Percentiles rank a stretch among this genome's conserved stretches.
These are phyloP conservation scores for Flaveria linearis DNA, from an alignment of 129 eudicot species.

Conservation along the genomic window DNA sequence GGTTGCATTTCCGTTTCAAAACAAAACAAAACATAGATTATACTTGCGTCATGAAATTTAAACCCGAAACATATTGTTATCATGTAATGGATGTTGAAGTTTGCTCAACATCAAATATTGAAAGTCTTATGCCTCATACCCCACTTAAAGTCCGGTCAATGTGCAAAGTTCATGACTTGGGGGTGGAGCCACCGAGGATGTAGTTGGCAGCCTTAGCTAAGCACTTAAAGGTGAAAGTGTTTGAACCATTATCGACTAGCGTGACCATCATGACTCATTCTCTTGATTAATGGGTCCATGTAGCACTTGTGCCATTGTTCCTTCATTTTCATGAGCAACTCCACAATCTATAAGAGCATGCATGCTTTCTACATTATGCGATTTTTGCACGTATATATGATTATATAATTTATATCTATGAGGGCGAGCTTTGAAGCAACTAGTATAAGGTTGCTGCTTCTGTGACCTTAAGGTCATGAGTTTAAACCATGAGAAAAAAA, in stretches of 20 bases:
- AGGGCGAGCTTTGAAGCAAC: too few relatives aligned
- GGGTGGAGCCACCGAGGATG: constrained; percentile 11
- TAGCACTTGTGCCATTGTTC: constrained; percentile 10
- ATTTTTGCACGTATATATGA: constrained; percentile 1
- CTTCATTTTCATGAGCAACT: constrained; percentile 15
- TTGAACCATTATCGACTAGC: constrained; percentile 1
- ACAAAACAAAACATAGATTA: too few relatives aligned
- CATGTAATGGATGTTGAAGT: too few relatives aligned
- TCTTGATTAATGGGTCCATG: constrained; percentile 16
- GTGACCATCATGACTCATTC: constrained; percentile 8
- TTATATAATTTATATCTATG: neutral
- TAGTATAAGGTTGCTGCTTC: too few relatives aligned
- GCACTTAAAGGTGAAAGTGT: constrained; percentile 8
- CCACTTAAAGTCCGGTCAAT: neutral
- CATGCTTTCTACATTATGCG: neutral
- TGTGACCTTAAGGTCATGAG: too few relatives aligned
- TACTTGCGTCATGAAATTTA: too few relatives aligned
- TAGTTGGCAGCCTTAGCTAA: constrained; percentile 18
- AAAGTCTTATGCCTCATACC: too few relatives aligned
- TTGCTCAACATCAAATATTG: too few relatives aligned
- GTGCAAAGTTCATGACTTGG: neutral
- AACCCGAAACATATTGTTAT: too few relatives aligned
- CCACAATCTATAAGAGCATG: constrained; percentile 9
- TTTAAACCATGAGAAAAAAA: too few relatives aligned
- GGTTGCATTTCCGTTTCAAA: too few relatives aligned